phyloP scores from a whole-genome alignment of 805 yeast genomes.

The Barnettozyma pratensis region DNA sequence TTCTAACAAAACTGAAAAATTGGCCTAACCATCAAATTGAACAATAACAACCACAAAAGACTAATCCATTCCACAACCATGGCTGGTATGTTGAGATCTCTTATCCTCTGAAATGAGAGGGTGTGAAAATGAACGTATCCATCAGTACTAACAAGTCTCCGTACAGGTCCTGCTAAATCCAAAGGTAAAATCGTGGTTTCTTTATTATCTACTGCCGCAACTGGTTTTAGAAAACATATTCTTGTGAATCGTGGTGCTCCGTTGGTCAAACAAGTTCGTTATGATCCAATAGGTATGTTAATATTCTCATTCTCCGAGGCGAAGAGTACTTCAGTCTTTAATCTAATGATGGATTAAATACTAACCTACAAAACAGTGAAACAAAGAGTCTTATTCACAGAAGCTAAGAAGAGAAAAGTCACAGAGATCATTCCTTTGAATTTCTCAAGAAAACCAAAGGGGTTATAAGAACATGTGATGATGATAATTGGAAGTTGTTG shows the following conservation, averaged over 20 bases:
- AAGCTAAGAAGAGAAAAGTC: slow-evolving; percentile 80
- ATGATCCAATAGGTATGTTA: slow-evolving; percentile 62
- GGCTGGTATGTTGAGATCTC: no score
- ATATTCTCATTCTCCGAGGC: neutral
- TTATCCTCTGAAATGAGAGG: no score
- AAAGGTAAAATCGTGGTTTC: slow-evolving; percentile 74
- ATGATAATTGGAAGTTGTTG: neutral
- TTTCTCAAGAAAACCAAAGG: slow-evolving; percentile 37
- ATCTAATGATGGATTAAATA: neutral
- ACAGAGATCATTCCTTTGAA: slow-evolving; percentile 38
- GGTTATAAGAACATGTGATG: slow-evolving; percentile 9
- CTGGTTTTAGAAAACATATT: slow-evolving; percentile 82
- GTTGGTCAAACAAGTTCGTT: slow-evolving; percentile 72
- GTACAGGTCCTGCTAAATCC: slow-evolving; percentile 51
- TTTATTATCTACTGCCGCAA: slow-evolving; percentile 81
- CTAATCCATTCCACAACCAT: no score
- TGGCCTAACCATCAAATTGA: no score
- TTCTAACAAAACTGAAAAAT: no score
- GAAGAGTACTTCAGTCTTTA: no score
- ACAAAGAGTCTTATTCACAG: slow-evolving; percentile 88
- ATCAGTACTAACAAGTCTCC: neutral
- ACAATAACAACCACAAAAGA: no score
- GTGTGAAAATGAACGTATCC: no score
- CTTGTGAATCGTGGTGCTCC: slow-evolving; percentile 79
- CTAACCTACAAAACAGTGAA: slow-evolving; percentile 39